Evolutionary conservation across 768 basidiomycete genomes (phyloP).

Genomic region (Lanmaoa pseudosensibilis): DNA sequence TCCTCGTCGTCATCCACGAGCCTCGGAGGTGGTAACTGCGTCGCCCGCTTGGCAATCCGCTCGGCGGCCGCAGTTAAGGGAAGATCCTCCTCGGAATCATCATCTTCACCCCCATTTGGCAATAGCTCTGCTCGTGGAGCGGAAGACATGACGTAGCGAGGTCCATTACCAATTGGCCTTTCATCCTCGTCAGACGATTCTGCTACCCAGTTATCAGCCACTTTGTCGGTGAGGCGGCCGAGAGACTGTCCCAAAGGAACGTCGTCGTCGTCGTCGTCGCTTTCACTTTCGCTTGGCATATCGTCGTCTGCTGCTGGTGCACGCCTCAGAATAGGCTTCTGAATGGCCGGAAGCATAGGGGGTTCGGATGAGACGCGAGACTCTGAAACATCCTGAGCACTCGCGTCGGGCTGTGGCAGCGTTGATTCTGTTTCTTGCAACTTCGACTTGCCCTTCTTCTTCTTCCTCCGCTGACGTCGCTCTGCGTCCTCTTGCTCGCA

Average conservation of each 20-base stretch:
- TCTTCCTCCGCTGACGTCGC: conserved; percentile 31
- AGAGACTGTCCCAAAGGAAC: conserved; percentile 21
- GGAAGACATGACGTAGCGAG: conserved; percentile 38
- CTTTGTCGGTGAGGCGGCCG: conserved; percentile 22
- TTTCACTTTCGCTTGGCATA: conserved; percentile 53
- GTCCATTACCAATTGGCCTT: conserved; percentile 58
- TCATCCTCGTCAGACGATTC: conserved; percentile 65
- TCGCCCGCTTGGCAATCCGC: conserved; percentile 51
- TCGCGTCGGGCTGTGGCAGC: conserved; percentile 29
- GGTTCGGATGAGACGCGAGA: conserved; percentile 21
- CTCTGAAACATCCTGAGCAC: conserved; percentile 32
- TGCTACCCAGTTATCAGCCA: conserved; percentile 43
- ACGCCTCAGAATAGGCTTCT: conserved; percentile 32
- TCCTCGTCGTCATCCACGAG: conserved; percentile 49
- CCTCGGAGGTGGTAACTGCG: conserved; percentile 22
- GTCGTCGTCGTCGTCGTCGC: conserved; percentile 41
- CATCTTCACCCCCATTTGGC: conserved; percentile 28
- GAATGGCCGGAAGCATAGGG: conserved; percentile 37
- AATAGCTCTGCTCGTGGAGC: neutral
- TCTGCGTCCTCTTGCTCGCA: conserved; percentile 48
- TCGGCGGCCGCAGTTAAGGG: conserved; percentile 68
- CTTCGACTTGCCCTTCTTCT: conserved; percentile 47
- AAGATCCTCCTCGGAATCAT: conserved; percentile 77
- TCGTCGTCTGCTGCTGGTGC: conserved; percentile 37
- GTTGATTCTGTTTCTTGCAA: conserved; percentile 42